phyloP scores from a whole-genome alignment of 768 basidiomycete genomes.

The Kwoniella mangroviensis region DNA sequence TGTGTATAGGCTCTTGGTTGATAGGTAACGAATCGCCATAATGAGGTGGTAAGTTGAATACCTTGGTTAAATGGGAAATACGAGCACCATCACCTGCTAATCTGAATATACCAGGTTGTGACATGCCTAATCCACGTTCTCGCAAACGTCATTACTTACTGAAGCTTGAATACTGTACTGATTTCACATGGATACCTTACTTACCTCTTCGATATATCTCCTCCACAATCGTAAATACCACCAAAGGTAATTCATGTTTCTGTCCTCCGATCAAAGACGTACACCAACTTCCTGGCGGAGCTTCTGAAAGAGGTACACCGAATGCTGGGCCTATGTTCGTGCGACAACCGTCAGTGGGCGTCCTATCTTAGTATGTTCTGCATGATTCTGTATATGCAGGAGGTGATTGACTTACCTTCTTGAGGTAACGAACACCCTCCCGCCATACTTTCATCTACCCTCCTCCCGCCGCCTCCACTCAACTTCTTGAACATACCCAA shows the following conservation, averaged over 20 bases:
- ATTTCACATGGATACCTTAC: background rate
- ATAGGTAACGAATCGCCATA: constrained; percentile 43
- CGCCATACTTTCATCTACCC: background rate
- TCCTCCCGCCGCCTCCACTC: constrained; percentile 18
- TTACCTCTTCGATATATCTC: constrained; percentile 52
- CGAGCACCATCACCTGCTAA: constrained; percentile 48
- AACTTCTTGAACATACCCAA: constrained; percentile 38
- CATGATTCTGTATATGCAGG: background rate
- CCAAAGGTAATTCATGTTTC: constrained; percentile 46
- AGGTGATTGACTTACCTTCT: constrained; percentile 18
- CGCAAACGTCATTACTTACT: too few species aligned
- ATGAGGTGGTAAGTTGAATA: constrained; percentile 46
- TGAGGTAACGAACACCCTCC: background rate
- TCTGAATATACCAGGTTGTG: constrained; percentile 50
- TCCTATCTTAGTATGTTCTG: too few species aligned
- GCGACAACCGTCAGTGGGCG: too few species aligned
- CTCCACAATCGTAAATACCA: constrained; percentile 49
- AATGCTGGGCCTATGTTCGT: constrained; percentile 39
- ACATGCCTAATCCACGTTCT: constrained; percentile 35
- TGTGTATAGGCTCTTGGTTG: constrained; percentile 42
- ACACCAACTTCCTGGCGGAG: constrained; percentile 44
- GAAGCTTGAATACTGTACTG: background rate
- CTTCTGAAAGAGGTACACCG: constrained; percentile 40
- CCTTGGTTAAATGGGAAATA: constrained; percentile 40
- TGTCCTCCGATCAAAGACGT: constrained; percentile 46